Evolutionary conservation across 2,329 filamentous ascomycete genomes (phyloP), one percentile per base, ranked within the genome.

Genomic region (Parascedosporium putredinis): DNA sequence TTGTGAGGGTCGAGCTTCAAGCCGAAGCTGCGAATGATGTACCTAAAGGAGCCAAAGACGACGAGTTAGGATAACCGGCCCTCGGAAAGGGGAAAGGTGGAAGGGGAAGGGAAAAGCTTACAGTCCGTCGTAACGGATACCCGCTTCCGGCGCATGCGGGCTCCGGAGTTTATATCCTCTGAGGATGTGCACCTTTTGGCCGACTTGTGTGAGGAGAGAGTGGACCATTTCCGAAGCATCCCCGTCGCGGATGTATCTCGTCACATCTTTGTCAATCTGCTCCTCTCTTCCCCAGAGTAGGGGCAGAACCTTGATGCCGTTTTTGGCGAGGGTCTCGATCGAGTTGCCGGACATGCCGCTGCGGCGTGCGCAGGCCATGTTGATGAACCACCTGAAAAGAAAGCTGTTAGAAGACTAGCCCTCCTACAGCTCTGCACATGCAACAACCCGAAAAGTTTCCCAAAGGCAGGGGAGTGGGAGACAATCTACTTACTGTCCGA

Each of bases 81-180:
- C 14, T 18, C 14, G 5, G 29, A 33, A 31, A 18, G 33, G 9
- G 14, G 9, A 16, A 8, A 10, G 33, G 25, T 20, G 22, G 20
- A 38, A n/a, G 24, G 22, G 9, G 12, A 25, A 14, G 20, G 33
- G 4, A 3, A n/a, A 5, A 20, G 64, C 74, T 60, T 63, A 79
- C 75, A 78, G 55, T 47, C 78, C 78, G 57, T 81, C 78, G 53
- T 79, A 81, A 52, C 78, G 65, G 24, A 81, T 57, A 2, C 78
- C 78, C 2, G 66, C 73, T 31, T 59, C 57, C 1, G 78, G 78
- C 3, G 77, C 74, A 51, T 72, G 66, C 1, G 68, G 64, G 50
- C 76, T 79, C 53, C 68, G 68, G 18, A 81, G 64, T 27, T 60
- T 62, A 52, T 73, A 63, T 2, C 76, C 75, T 44, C 78, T 63